Evolutionary conservation across 2,329 filamentous ascomycete genomes (phyloP).

Genomic region (Amauroascus niger): DNA sequence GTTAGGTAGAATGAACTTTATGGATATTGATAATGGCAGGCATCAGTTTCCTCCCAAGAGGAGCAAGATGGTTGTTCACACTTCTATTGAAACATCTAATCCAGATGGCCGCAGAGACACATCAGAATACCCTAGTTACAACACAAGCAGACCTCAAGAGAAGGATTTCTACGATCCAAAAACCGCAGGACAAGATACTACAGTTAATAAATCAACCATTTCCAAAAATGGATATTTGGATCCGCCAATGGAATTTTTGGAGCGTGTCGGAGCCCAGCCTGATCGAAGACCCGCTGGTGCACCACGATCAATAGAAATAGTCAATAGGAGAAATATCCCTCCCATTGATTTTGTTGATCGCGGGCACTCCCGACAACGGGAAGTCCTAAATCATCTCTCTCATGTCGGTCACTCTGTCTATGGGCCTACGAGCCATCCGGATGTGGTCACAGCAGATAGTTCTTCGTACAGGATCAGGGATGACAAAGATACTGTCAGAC

Average conservation of each 20-base stretch:
- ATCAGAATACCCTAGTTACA: not conserved
- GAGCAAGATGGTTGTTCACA: slow-evolving; percentile 26
- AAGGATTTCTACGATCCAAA: not conserved
- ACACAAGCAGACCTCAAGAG: not conserved
- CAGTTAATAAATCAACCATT: not conserved
- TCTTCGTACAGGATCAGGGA: slow-evolving; percentile 1
- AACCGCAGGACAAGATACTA: not conserved
- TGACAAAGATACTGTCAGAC: slow-evolving; percentile 3
- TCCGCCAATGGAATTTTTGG: not conserved
- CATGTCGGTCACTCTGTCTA: slow-evolving; percentile 12
- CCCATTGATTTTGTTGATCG: not conserved
- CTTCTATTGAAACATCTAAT: slow-evolving; percentile 6
- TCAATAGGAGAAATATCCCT: not conserved
- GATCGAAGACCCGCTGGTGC: not conserved
- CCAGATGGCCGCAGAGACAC: slow-evolving; percentile 1
- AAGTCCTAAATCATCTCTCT: slow-evolving; percentile 8
- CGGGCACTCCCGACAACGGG: not conserved
- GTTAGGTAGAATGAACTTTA: slow-evolving; percentile 18
- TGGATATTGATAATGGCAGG: slow-evolving; percentile 21
- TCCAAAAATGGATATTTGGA: not conserved
- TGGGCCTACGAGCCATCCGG: not conserved
- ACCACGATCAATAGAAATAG: not conserved
- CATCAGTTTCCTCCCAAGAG: slow-evolving; percentile 26
- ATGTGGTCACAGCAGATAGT: not conserved
- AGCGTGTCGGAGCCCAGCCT: not conserved